Base-by-base conservation (phyloP, 176 grass and related monocot species). In the Avena sativa region DNA sequence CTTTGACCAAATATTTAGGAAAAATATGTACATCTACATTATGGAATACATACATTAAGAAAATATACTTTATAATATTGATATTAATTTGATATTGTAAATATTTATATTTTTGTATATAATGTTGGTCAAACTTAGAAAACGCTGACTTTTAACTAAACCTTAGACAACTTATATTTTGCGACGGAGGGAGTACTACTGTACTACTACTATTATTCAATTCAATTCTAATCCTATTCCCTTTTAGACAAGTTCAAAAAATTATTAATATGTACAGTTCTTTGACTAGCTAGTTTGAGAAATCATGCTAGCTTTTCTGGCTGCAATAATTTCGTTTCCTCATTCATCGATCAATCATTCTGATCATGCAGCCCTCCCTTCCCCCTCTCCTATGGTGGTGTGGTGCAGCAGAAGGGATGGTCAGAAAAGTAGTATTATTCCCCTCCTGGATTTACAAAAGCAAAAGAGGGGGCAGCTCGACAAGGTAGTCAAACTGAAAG, bases 401-500 rank as follows among this genome's bases (percentile, higher is more conserved):
- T 26, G 76, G 79, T 5, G 79, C 79, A 75, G 62, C 79, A 67
- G 51, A 81, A 69, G 76, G 72, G 0, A 51, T 75, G 23, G 60
- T 76, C 81, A 85, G 76, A 32, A 91, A 85, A 87, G 85, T 81
- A 80, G 83, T 84, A 57, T 88, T 84, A 36, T 58, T 78, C 51
- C 23, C 40, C 69, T 84, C 74, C 66, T 21, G 81, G 47, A 59
- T 57, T 28, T 15, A 50, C 38, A 87, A 84, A 80, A 80, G 81
- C 50, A 84, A 64, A 32, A 50, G 5, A 53, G 25, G 75, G 44
- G 38, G 89, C 89, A 84, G 85, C 49, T 81, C 85, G 85, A 88
- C 85, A 91, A 34, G 76, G 38, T 30, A 61, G 85, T 84, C 89
- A 87, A 91, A 87, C 89, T 80, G 85, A 87, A 91, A 84, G 89